Percentiles rank a stretch among this genome's conserved stretches.
These are phyloP conservation scores for Ensete ventricosum DNA, from an alignment of 176 grass and related monocot species.

Conservation along the genomic window DNA sequence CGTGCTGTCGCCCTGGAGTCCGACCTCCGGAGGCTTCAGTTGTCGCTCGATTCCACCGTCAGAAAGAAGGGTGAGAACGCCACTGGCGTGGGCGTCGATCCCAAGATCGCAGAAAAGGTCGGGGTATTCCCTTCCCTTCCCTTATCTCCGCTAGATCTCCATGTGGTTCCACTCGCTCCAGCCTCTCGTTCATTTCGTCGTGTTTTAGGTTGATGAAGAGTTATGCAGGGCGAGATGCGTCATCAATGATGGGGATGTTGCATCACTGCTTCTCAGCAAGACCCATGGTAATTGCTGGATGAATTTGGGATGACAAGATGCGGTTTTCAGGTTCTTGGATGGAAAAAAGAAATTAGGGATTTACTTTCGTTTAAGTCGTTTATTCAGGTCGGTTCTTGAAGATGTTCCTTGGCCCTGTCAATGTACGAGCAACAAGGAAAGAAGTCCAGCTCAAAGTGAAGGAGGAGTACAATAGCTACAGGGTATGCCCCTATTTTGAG, in stretches of 20 bases:
- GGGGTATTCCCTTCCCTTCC: background rate
- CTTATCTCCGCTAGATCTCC: background rate
- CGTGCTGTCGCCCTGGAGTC: slow-evolving; percentile 47
- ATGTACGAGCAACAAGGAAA: slow-evolving; percentile 69
- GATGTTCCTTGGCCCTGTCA: slow-evolving; percentile 83
- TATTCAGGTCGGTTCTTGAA: slow-evolving; percentile 60
- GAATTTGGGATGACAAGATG: background rate
- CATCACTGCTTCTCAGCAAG: slow-evolving; percentile 56
- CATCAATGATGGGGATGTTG: slow-evolving; percentile 61
- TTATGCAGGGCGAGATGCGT: slow-evolving; percentile 65
- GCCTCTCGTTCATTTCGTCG: slow-evolving; percentile 1
- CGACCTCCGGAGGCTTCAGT: slow-evolving; percentile 53
- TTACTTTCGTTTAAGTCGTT: slow-evolving; percentile 13
- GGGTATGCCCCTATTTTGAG: slow-evolving; percentile 42
- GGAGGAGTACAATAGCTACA: slow-evolving; percentile 94
- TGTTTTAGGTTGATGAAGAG: slow-evolving; percentile 75
- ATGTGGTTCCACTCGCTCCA: background rate
- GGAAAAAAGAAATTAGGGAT: background rate
- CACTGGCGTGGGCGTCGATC: slow-evolving; percentile 27
- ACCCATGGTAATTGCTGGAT: slow-evolving; percentile 44
- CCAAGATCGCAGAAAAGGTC: slow-evolving; percentile 51
- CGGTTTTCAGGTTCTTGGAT: slow-evolving; percentile 8
- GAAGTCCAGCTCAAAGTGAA: slow-evolving; percentile 98
- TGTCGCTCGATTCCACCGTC: background rate
- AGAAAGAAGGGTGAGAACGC: background rate